A percentile compares a stretch with the other conserved stretches of the same genome.
Conservation (phyloP, 192 early-diverging fungal genomes). For the Gryganskiella cystojenkinii region DNA sequence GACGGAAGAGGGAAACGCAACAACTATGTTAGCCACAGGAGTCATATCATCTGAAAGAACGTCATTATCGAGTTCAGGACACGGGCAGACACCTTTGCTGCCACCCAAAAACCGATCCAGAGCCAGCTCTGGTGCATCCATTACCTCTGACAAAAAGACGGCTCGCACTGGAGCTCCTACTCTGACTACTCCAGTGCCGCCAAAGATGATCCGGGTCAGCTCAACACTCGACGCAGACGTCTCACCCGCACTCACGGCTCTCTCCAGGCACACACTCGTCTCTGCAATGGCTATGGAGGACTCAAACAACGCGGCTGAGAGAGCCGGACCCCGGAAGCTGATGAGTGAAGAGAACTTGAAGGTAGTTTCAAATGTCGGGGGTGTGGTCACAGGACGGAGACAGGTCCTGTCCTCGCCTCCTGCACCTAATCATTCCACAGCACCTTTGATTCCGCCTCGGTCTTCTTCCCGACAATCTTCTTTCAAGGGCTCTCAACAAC, state of each 20-base stretch:
- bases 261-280: conserved; percentile 1
- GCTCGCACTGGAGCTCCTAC: neutral
- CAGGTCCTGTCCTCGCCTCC: conserved; percentile 23
- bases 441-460: conserved; percentile 29
- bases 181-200: neutral
- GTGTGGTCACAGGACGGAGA: conserved; percentile 3
- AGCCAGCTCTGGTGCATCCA: conserved; percentile 6
- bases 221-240: conserved; percentile 3
- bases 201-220: neutral
- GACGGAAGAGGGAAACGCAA: no score
- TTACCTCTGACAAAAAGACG: conserved; percentile 1
- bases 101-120: conserved; percentile 21
- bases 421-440: conserved; percentile 7
- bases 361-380: neutral
- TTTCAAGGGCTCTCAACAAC: neutral
- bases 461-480: conserved; percentile 33
- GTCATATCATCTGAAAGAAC: no score
- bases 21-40: no score
- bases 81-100: neutral
- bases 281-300: conserved; percentile 5
- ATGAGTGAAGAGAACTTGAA: conserved; percentile 35
- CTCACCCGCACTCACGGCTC: conserved; percentile 3
- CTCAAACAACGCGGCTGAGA: neutral
- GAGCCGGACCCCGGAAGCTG: conserved; percentile 22
- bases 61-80: neutral